phyloP scores from a whole-genome alignment of 148 eudicot species.

The Cornus controversa region DNA sequence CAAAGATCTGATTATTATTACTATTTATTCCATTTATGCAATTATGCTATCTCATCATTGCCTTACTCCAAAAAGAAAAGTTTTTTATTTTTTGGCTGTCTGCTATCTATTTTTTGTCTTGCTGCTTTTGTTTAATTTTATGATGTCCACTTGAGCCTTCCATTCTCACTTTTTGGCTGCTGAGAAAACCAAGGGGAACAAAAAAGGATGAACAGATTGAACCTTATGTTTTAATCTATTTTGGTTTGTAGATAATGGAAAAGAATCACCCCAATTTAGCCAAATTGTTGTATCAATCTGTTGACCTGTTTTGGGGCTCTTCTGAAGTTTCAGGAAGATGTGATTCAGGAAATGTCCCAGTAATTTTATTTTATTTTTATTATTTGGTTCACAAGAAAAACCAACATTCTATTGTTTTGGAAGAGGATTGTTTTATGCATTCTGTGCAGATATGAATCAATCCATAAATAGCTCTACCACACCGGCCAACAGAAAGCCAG shows the following conservation, averaged over 20 bases:
- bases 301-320: too few species aligned
- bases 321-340: too few species aligned
- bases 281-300: not conserved
- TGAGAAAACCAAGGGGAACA: not conserved
- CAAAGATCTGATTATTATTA: not conserved
- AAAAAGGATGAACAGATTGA: not conserved
- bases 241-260: not conserved
- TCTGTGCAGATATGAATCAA: not conserved
- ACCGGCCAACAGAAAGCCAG: not conserved
- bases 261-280: not conserved
- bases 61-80: too few species aligned
- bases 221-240: not conserved
- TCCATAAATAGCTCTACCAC: too few species aligned
- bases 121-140: not conserved
- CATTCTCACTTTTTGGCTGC: not conserved
- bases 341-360: too few species aligned
- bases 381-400: too few species aligned
- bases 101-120: not conserved
- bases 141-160: not conserved
- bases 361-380: too few species aligned
- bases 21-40: too few species aligned
- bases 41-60: too few species aligned
- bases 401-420: too few species aligned
- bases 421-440: not conserved
- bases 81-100: not conserved